These are phyloP conservation scores for Podaxis sp. DNA, from an alignment of 768 basidiomycete genomes.

Conservation along the genomic window DNA sequence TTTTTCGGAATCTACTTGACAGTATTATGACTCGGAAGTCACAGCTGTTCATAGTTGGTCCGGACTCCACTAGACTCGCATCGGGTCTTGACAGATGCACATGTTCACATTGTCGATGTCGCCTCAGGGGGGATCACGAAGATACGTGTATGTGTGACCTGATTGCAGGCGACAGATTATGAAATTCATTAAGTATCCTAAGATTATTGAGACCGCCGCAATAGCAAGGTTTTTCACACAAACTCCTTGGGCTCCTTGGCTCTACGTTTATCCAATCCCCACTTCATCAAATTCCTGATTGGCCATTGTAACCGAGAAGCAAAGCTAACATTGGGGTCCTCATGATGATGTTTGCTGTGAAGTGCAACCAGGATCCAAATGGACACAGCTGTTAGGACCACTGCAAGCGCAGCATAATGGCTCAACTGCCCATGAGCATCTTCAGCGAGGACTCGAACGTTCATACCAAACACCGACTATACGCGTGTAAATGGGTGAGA, in stretches of 20 bases:
- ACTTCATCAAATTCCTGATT: constrained; percentile 9
- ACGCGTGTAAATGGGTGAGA: not conserved
- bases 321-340: constrained; percentile 18
- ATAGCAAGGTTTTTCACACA: not conserved
- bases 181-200: not conserved
- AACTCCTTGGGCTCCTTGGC: not conserved
- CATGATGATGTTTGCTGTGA: constrained; percentile 2
- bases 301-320: constrained; percentile 34
- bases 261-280: not conserved
- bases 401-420: constrained; percentile 24
- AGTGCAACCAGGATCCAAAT: constrained; percentile 10
- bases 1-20: not conserved
- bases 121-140: not conserved
- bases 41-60: not conserved
- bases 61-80: not conserved
- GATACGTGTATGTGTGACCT: not conserved
- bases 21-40: not conserved
- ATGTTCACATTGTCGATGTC: not conserved
- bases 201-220: not conserved
- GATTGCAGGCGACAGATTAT: not conserved
- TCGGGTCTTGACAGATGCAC: not conserved
- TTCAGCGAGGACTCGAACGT: constrained; percentile 28
- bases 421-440: constrained; percentile 25
- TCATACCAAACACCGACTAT: constrained; percentile 46
- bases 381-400: not conserved